Evolutionary conservation across 805 yeast species (phyloP).

Genomic region (Pichia exigua): DNA sequence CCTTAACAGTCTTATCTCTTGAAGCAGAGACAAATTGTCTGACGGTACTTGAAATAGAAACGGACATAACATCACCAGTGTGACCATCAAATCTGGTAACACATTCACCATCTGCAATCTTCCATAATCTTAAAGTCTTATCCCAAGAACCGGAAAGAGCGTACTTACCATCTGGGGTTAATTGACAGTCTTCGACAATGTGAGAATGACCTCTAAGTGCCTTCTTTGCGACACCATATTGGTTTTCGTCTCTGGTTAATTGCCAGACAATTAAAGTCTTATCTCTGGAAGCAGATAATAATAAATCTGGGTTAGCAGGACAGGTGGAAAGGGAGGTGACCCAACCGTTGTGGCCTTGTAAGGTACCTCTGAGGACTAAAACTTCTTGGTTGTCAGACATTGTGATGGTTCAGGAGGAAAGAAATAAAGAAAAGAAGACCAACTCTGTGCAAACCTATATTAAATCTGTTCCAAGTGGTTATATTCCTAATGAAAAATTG

Average conservation of each 20-base stretch:
- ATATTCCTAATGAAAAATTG: neutral
- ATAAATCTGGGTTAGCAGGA: conserved; percentile 94
- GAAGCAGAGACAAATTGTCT: conserved; percentile 98
- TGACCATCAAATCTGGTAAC: conserved; percentile 96
- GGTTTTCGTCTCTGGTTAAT: conserved; percentile 89
- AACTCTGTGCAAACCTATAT: no score
- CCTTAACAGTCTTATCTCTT: conserved; percentile 97
- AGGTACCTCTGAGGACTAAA: conserved; percentile 99
- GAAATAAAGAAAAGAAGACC: neutral
- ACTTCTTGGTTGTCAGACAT: conserved; percentile 72
- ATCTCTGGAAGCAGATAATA: conserved; percentile 98
- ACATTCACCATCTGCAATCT: conserved; percentile 87
- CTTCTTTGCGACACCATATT: conserved; percentile 97
- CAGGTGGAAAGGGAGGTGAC: conserved; percentile 98
- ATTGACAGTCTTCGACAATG: conserved; percentile 96
- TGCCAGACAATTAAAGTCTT: conserved; percentile 98
- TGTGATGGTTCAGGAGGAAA: conserved; percentile 4
- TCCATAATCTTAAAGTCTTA: conserved; percentile 98
- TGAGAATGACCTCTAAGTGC: conserved; percentile 98
- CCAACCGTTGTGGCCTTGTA: conserved; percentile 95
- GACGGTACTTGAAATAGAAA: conserved; percentile 91
- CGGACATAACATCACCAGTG: conserved; percentile 95
- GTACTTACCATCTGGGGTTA: conserved; percentile 95
- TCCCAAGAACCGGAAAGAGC: conserved; percentile 99
- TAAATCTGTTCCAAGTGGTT: no score